Percentiles rank a stretch among this genome's conserved stretches.
Conservation (phyloP, 2,329 filamentous ascomycete genomes). For the Seiridium unicorne region DNA sequence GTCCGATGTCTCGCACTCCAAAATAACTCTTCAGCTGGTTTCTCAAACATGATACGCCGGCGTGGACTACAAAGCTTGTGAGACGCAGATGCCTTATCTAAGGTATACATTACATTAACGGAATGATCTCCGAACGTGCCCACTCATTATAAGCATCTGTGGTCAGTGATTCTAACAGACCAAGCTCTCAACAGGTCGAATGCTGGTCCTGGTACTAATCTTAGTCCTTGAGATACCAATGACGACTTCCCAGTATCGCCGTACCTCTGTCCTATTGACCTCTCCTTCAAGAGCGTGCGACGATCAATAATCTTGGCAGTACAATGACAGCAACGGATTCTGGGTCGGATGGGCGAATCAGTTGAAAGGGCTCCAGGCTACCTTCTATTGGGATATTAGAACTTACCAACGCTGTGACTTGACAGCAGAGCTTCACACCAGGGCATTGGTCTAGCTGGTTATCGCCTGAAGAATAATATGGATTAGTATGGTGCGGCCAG, state of each 20-base stretch:
- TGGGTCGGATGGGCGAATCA: constrained; percentile 7
- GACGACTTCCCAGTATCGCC: not conserved
- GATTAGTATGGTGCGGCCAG: too few species aligned
- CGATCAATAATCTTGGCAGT: constrained; percentile 20
- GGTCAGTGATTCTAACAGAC: too few species aligned
- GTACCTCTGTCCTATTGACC: not conserved
- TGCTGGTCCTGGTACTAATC: too few species aligned
- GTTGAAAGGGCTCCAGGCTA: not conserved
- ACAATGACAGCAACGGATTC: constrained; percentile 28
- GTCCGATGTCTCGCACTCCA: too few species aligned
- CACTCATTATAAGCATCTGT: too few species aligned
- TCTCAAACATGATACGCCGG: too few species aligned
- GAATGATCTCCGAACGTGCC: too few species aligned
- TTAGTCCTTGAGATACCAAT: not conserved
- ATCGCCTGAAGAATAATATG: constrained; percentile 17
- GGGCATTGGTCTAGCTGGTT: constrained; percentile 20
- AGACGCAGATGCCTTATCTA: too few species aligned
- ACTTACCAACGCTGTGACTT: constrained; percentile 28
- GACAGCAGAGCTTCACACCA: constrained; percentile 29
- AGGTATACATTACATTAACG: too few species aligned
- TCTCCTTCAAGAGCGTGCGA: not conserved
- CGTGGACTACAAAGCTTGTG: too few species aligned
- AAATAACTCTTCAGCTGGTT: too few species aligned
- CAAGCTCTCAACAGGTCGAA: too few species aligned
- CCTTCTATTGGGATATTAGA: not conserved